A percentile compares a stretch with the other conserved stretches of the same genome.
These are phyloP conservation scores for Aspergillus calidoustus DNA, from an alignment of 2,329 filamentous ascomycete genomes.

Conservation along the genomic window DNA sequence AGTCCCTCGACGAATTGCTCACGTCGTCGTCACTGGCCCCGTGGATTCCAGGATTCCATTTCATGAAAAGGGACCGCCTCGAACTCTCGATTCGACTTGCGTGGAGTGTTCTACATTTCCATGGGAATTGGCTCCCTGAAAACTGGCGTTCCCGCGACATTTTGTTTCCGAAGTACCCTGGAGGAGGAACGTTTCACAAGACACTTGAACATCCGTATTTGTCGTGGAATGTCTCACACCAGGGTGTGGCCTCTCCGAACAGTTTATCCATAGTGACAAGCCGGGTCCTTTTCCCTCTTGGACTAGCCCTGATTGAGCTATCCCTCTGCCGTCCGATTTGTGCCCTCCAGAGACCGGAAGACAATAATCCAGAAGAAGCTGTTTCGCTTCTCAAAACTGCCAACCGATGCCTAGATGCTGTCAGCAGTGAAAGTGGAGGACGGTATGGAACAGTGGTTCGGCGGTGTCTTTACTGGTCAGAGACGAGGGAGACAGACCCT, in stretches of 20 bases:
- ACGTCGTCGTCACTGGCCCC: background rate
- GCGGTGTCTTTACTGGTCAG: conserved; percentile 8
- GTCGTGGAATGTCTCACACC: background rate
- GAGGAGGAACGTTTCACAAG: background rate
- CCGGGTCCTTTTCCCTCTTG: conserved; percentile 2
- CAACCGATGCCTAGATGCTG: conserved; percentile 1
- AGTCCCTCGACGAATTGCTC: background rate
- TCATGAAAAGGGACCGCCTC: conserved; percentile 17
- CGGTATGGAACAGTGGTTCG: conserved; percentile 4
- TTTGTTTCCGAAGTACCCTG: conserved; percentile 14
- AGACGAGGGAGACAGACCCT: conserved; percentile 4
- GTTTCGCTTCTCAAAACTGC: conserved; percentile 7
- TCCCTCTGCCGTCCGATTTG: background rate
- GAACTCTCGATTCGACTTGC: conserved; percentile 22
- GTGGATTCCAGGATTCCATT: conserved; percentile 2
- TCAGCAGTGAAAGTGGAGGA: conserved; percentile 1
- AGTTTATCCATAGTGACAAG: background rate
- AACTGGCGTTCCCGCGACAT: conserved; percentile 25
- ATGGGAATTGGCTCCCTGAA: conserved; percentile 27
- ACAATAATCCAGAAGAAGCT: conserved; percentile 4
- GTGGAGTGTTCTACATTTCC: conserved; percentile 25
- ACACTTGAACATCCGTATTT: background rate
- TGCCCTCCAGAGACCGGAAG: background rate
- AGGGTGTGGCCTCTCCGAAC: background rate
- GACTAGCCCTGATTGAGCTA: background rate